A percentile compares a stretch with the other conserved stretches of the same genome.
These are phyloP conservation scores for Nemophila menziesii DNA, from an alignment of 257 asterid genomes.

Conservation along the genomic window DNA sequence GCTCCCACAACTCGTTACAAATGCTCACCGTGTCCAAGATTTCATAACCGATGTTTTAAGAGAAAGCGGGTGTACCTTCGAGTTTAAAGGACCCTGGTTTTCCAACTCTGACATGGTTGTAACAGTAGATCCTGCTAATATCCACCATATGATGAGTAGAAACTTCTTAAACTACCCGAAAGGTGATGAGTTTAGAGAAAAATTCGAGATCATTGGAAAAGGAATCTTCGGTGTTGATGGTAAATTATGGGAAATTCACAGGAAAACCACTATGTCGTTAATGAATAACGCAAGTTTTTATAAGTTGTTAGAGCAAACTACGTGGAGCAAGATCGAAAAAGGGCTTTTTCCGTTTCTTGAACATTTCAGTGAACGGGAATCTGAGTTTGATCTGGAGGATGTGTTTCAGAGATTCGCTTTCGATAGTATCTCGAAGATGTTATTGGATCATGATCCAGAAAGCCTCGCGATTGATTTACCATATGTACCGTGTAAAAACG, in stretches of 20 bases:
- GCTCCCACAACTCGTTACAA: conserved; percentile 1
- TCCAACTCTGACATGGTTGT: not conserved
- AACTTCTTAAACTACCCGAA: conserved; percentile 6
- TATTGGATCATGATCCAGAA: conserved; percentile 1
- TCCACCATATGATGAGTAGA: not conserved
- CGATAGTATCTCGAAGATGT: not conserved
- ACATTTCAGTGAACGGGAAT: not conserved
- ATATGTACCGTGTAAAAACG: not conserved
- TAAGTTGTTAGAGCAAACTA: not conserved
- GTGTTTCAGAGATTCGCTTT: conserved; percentile 1
- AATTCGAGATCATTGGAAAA: conserved; percentile 2
- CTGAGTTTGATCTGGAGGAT: not conserved
- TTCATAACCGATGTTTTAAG: not conserved
- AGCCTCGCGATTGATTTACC: not conserved
- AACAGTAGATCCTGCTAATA: not conserved
- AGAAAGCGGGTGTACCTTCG: not conserved
- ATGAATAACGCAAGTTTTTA: not conserved
- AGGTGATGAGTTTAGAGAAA: conserved; percentile 3
- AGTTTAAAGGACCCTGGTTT: not conserved
- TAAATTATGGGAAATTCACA: conserved; percentile 3
- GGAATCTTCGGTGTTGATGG: conserved; percentile 5
- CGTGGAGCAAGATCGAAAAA: not conserved
- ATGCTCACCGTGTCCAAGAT: not conserved
- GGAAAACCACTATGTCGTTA: conserved; percentile 1
- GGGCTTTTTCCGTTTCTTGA: not conserved